phyloP scores from a whole-genome alignment of 495 filamentous ascomycete species.

The Paragyromitra xinjiangensis region DNA sequence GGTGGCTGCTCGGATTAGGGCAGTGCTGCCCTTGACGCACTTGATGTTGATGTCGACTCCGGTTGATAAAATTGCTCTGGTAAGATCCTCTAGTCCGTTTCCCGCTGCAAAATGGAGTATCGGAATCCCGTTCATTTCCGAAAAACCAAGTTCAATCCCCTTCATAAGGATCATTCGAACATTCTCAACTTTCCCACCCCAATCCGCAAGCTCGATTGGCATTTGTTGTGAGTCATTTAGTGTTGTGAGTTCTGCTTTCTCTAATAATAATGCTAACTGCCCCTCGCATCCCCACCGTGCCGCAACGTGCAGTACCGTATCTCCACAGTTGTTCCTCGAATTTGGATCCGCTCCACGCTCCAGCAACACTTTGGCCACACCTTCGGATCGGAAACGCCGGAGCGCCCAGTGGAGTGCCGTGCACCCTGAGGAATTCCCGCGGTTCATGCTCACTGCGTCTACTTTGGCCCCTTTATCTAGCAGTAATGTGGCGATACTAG shows the following conservation, averaged over 20 bases:
- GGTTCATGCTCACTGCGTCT: not conserved
- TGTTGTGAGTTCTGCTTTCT: constrained; percentile 9
- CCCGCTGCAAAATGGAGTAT: not conserved
- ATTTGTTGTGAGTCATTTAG: not conserved
- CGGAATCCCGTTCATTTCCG: not conserved
- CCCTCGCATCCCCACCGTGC: not conserved
- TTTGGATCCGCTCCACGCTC: constrained; percentile 1
- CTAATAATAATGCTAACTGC: not conserved
- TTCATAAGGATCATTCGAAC: constrained; percentile 1
- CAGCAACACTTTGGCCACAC: not conserved
- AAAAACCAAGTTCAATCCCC: not conserved
- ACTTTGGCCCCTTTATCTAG: not conserved
- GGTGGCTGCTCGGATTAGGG: constrained; percentile 1
- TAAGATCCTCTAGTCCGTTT: constrained; percentile 8
- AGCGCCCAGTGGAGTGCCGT: constrained; percentile 13
- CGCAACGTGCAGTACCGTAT: not conserved
- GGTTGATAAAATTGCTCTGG: not conserved
- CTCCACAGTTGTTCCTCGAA: not conserved
- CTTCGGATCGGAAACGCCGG: not conserved
- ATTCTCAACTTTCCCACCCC: not conserved
- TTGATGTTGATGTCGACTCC: not conserved
- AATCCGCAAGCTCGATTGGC: constrained; percentile 7
- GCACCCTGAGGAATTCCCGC: not conserved
- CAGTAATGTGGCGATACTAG: constrained; percentile 4
- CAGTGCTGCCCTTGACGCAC: not conserved